A percentile compares a stretch with the other conserved stretches of the same genome.
These are phyloP conservation scores for Camelina hispida DNA, from an alignment of 345 rosid genomes.

Conservation along the genomic window DNA sequence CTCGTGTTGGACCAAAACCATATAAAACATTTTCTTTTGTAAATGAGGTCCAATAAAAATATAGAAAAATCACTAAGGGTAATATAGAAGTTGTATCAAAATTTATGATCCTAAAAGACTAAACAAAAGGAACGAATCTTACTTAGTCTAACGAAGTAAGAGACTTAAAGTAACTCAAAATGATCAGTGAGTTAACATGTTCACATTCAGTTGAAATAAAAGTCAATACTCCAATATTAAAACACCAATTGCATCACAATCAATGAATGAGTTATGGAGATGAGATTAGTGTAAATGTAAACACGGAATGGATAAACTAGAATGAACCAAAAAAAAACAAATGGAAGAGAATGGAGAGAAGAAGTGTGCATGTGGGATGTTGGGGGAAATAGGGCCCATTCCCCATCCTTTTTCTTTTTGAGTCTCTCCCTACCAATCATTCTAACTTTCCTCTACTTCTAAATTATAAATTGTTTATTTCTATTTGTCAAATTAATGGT, in stretches of 20 bases:
- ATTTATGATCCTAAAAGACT: background rate
- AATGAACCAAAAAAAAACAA: slow-evolving; percentile 14
- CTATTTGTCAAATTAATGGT: slow-evolving; percentile 19
- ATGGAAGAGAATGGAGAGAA: slow-evolving; percentile 26
- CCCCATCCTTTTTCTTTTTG: background rate
- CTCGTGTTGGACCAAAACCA: slow-evolving; percentile 1
- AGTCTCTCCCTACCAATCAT: slow-evolving; percentile 46
- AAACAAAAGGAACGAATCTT: background rate
- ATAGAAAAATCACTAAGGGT: background rate
- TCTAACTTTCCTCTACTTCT: slow-evolving; percentile 32
- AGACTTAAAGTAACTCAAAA: background rate
- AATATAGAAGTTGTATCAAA: background rate
- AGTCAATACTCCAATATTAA: background rate
- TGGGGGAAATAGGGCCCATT: slow-evolving; percentile 34
- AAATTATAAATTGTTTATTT: background rate
- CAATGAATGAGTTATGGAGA: slow-evolving; percentile 2
- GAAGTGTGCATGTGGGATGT: slow-evolving; percentile 45
- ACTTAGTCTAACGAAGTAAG: background rate
- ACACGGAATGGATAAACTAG: slow-evolving; percentile 8
- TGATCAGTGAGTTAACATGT: slow-evolving; percentile 5
- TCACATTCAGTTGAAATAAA: slow-evolving; percentile 8
- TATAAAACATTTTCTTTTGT: background rate
- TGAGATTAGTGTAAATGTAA: slow-evolving; percentile 1
- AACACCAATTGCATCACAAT: slow-evolving; percentile 9
- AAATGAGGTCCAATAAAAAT: background rate